Conservation (phyloP, 208 protist genomes). For the Leishmania tarentolae region DNA sequence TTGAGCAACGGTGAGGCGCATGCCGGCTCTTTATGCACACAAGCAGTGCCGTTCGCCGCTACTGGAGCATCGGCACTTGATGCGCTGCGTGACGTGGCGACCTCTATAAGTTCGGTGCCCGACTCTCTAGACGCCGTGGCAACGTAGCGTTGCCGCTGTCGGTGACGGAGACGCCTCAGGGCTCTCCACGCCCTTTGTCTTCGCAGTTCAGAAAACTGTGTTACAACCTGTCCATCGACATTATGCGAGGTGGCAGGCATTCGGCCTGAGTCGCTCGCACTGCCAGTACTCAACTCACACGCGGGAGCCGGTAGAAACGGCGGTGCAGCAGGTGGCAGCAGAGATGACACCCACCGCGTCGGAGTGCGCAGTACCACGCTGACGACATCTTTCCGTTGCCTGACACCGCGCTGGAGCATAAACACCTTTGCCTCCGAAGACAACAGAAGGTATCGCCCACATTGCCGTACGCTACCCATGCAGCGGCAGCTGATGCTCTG, state of each 20-base stretch:
- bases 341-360: not conserved
- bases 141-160: not conserved
- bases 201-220: not conserved
- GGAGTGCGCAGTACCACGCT: not conserved
- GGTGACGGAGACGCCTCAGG: not conserved
- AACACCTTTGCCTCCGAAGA: not conserved
- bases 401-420: not conserved
- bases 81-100: not conserved
- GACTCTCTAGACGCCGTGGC: no score
- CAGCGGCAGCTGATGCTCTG: not conserved
- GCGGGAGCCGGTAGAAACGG: not conserved
- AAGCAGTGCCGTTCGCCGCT: not conserved
- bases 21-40: not conserved
- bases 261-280: not conserved
- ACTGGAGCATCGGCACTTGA: not conserved
- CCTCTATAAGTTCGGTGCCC: not conserved
- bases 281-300: not conserved
- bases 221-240: not conserved
- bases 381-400: not conserved
- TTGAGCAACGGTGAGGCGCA: not conserved
- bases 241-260: not conserved
- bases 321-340: not conserved
- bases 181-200: not conserved
- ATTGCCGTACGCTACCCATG: not conserved
- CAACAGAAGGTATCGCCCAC: not conserved